Evolutionary conservation across 768 basidiomycete genomes (phyloP), one percentile per base, ranked within the genome.

Genomic region (Gymnopilus dilepis): DNA sequence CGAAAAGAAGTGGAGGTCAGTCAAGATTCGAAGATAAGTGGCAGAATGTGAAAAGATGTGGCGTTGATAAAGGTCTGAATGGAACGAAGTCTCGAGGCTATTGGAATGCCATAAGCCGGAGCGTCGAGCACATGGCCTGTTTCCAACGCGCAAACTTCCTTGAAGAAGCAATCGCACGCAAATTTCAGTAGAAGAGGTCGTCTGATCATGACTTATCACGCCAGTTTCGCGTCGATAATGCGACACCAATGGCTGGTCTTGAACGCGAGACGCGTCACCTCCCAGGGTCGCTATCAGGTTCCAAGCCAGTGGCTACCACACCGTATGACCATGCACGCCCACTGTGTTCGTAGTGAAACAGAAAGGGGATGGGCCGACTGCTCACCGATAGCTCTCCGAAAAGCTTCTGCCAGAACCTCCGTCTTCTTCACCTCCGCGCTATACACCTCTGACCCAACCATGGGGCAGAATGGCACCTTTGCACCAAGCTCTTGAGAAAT

Each of bases 351-450:
- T 21, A 12, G 3, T 6, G 19, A 53, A 40, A 2, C 48, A 17
- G 34, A 30, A 51, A 64, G 51, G 50, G 60, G 19, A 53, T 67
- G 68, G 63, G 65, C 47, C 56, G 56, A 61, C 48, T 17, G 82
- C 91, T 72, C 71, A 95, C 96, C 97, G 62, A 99, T 99, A 12
- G 97, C 96, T 67, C 97, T 80, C 60, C 97, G 84, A 77, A 99
- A 99, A 37, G 89, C 87, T 75, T 98, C 97, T 50, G 95, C 94
- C 19, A 99, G 79, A 4, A 99, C 96, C 72, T 99, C 97, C 1
- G 97, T 99, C 84, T 99, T 99, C 81, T 99, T 99, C 59, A 99
- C 95, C 76, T 99, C 97, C 2, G 92, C 88, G 40, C 90, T 93
- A 72, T 97, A 99, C 62, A 99, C 97, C 76, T 99, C 97, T 19